Evolutionary conservation across 1,284 basidiomycete species (phyloP), one percentile per base, ranked within the genome.

Genomic region (Pulveroboletus sp.): DNA sequence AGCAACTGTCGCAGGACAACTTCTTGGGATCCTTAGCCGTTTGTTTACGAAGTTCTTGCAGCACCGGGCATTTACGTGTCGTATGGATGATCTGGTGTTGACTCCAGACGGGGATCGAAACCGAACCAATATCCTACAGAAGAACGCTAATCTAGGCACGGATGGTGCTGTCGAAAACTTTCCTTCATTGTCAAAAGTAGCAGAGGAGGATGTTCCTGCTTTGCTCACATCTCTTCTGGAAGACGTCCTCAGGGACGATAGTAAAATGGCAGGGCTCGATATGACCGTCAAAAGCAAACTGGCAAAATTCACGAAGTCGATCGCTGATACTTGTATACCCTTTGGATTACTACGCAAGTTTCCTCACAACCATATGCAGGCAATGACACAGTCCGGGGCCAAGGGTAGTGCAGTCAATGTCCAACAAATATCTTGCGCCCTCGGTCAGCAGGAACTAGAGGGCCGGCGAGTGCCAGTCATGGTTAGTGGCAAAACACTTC

Each of bases 301-400:
- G 52, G 82, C 87, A 15, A 89, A 91, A 64, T 87, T 98, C 69
- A 97, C 94, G 58, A 89, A 92, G 64, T 89, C 93, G 3, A 94
- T 97, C 54, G 91, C 94, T 22, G 88, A 96, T 69, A 82, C 86
- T n/a, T 91, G 91, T 68, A 84, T 99, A 65, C 97, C 97, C n/a
- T 77, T 85, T 49, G 91, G 91, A 49, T 84, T 99, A 38, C 80
- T 92, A 61, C 92, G 94, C 66, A 88, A 90, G 60, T 99, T 99
- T 81, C 97, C 97, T 28, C 87, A 95, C 72, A 99, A 99, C 77
- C 91, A 99, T 84, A 99, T 99, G 97, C 96, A 99, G 75, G 89
- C 92, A 62, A 99, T 99, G 97, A 98, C 96, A 6, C 86, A 94
- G 55, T 98, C 97, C 43, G 97, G 97, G 67, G 97, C 97, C 54